Base-by-base conservation (phyloP, 306 rosid genomes). In the Corylus americana region DNA sequence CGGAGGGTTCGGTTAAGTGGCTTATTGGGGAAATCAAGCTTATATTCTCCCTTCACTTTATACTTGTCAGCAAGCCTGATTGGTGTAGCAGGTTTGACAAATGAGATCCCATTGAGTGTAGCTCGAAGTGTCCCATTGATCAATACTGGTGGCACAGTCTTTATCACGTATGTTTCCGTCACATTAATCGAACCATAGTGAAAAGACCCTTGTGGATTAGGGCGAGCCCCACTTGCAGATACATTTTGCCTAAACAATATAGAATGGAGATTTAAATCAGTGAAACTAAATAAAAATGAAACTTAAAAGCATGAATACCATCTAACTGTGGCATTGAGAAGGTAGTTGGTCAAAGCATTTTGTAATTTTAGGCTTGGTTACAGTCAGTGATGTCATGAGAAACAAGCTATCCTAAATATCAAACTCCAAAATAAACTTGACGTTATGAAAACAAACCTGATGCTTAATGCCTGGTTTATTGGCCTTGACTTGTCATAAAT, bases 191-290 rank as follows among this genome's bases (percentile, higher is more conserved):
- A 50, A 77, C 97, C 98, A 22, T 94, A 94, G 29, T 48, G 97
- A 74, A 82, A 94, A 57, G 97, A 94, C 53, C 98, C 98, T 83
- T 94, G 97, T 44, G 97, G 97, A 85, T 92, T 94, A 55, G 97
- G 97, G 25, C 97, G 97, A 74, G 97, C 97, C 76, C 98, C 98
- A 84, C 98, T 94, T 16, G 98, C 88, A 51, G 93, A 82, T 63
- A 90, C 87, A 73, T 94, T 94, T 90, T 81, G 92, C 90, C 97
- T 94, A 75, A 74, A 22, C 78, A 77, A 77, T 44, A 62, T 70
- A 18, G 51, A 58, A 64, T 71, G 70, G 48, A 12, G 11, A 8
- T 35, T 22, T 70, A n/a, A 37, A 27, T 4, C 11, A 57, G 8
- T 57, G 35, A 55, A 8, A 13, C 48, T 45, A 54, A 79, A 79